Evolutionary conservation across 2,329 filamentous ascomycete species (phyloP), one percentile per base, ranked within the genome.

Genomic region (Eutypa lata): DNA sequence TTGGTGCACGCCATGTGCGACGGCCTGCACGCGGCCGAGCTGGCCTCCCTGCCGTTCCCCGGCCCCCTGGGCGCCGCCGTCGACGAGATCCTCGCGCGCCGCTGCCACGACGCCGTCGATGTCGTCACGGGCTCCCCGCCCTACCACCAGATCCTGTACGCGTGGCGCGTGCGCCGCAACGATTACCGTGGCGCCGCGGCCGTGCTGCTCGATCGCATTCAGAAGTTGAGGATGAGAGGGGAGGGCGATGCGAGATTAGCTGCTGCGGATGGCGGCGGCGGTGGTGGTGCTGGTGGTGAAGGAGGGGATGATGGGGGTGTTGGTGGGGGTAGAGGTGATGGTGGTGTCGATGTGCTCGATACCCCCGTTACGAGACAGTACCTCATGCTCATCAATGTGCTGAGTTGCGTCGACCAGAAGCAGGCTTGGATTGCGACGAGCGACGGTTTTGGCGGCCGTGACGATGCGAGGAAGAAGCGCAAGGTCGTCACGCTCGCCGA

Each of bases 91-190:
- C 81, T 99, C 11, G 76, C 83, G 7, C 82, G 86, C 35, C 83
- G 90, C 62, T 91, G 89, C 67, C 83, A 83, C 58, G 81, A 83
- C 52, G 84, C 87, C 35, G 76, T 83, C 43, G 88, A 90, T 52
- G 81, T 90, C 37, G 77, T 75, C 52, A 76, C 73, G 38, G 83
- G 82, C 10, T 81, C 85, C 1, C 89, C 86, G 0, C 89, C 90
- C 3, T 96, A 92, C 66, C 90, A 94, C 66, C 89, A 93, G 63
- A 88, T 97, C 52, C 82, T 97, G 47, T 96, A 97, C 69, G 87
- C 92, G 3, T 97, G 93, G 84, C 86, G 94, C 49, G 87, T 96
- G 59, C 86, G 86, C 57, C 87, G 87, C 60, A 84, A 85, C 64
- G 90, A 97, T 73, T 96, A 91, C 77, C 89, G 93, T 44, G 94